Base-by-base conservation (phyloP, 352 stramenopile species). In the Elongisporangium senticosum region DNA sequence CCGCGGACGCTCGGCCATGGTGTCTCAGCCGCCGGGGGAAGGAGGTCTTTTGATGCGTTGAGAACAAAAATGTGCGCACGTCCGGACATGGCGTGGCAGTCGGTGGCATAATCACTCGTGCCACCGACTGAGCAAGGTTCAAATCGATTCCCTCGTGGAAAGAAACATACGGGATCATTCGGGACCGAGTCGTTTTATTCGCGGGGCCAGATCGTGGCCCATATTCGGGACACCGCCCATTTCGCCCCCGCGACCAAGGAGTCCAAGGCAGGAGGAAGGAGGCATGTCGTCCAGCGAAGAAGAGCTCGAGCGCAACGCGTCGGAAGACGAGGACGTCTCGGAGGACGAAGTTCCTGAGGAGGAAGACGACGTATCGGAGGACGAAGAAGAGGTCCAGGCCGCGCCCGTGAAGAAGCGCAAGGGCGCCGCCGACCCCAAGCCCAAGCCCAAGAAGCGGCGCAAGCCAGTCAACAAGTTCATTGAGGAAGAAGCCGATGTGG, bases 381-480 rank as follows among this genome's bases (percentile, higher is more conserved):
- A 83, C 2, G 72, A 78, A 7, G 54, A 66, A 17, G 72, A 79
- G 24, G 75, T 81, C 48, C 73, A 86, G 54, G 73, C 83, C 49
- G 72, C 70, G 50, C 69, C 68, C 15, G 68, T 72, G 51, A 93
- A 93, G 72, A 94, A 93, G 70, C 80, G 82, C 61, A 93, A 94
- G 53, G 67, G 71, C 64, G 52, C 60, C 57, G 51, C 53, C 24
- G 77, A 84, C 50, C 67, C 62, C 50, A 90, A 90, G 62, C 65
- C 72, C 49, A 93, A 93, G 62, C 77, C 79, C 49, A 94, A 94
- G 74, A 95, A 95, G 63, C 79, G 80, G 50, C 83, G 83, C 55
- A 90, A 88, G 49, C 75, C 77, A 48, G 76, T 93, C 24, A 94
- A 92, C 76, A 95, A 90, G 65, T 95, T 95, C 65, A 95, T 95